Conservation (phyloP, 73 alveolate genomes). For the Paramecium tetraurelia region DNA sequence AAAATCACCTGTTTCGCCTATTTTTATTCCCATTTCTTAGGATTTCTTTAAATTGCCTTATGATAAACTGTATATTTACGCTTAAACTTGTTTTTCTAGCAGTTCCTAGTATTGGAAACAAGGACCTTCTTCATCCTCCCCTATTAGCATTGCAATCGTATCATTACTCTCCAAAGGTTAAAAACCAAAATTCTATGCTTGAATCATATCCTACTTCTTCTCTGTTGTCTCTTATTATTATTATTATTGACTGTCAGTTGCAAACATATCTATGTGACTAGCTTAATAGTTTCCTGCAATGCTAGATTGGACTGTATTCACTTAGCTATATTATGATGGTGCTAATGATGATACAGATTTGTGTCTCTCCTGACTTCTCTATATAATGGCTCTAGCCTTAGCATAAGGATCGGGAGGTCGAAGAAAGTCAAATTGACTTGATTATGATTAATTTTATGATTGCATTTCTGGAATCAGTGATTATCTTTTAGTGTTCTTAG, state of each 20-base stretch:
- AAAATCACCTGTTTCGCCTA: neutral
- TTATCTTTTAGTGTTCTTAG: neutral
- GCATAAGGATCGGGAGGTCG: constrained; percentile 51
- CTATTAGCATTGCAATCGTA: neutral
- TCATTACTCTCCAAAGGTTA: neutral
- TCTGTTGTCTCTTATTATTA: neutral
- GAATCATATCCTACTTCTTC: neutral
- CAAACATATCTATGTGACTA: neutral
- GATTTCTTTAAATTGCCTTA: neutral
- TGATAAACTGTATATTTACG: neutral
- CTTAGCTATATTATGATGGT: constrained; percentile 31
- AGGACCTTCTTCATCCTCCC: constrained; percentile 30
- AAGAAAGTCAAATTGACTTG: constrained; percentile 26
- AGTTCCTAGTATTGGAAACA: neutral
- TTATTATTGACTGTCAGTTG: neutral
- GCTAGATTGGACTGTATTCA: constrained; percentile 32
- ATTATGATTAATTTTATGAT: neutral
- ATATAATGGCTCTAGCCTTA: neutral
- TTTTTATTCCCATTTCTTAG: neutral
- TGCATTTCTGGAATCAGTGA: constrained; percentile 19
- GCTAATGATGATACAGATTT: constrained; percentile 46
- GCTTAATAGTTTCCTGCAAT: constrained; percentile 9
- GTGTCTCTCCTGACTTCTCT: constrained; percentile 43
- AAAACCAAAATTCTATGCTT: constrained; percentile 11
- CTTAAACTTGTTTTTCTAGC: neutral